Evolutionary conservation across 345 rosid genomes (phyloP).

Genomic region (Gossypium bickii): DNA sequence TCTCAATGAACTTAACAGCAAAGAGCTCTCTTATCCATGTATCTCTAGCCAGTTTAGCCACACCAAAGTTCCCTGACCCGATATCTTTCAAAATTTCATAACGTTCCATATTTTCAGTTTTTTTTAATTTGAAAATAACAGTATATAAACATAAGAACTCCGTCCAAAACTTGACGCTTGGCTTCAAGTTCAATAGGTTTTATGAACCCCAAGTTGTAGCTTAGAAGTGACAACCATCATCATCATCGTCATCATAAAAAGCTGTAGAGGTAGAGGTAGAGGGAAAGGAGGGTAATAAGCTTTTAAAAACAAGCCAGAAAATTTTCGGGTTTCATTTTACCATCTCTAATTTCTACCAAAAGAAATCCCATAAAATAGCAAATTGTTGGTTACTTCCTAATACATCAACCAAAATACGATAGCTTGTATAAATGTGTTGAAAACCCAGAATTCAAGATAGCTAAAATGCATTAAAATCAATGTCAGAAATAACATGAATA

Average conservation of each 20-base stretch:
- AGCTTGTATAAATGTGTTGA: constrained; percentile 50
- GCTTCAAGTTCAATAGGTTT: background rate
- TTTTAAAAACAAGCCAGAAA: constrained; percentile 70
- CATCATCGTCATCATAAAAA: too few relatives aligned
- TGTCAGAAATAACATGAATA: too few relatives aligned
- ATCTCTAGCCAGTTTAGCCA: constrained; percentile 57
- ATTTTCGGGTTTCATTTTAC: constrained; percentile 36
- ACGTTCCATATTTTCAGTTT: constrained; percentile 40
- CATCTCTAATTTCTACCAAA: constrained; percentile 54
- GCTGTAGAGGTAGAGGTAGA: too few relatives aligned
- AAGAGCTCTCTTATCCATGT: constrained; percentile 43
- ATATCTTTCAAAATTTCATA: constrained; percentile 62
- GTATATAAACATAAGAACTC: background rate
- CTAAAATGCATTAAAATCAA: too few relatives aligned
- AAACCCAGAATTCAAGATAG: constrained; percentile 39
- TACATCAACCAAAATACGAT: constrained; percentile 65
- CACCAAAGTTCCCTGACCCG: constrained; percentile 68
- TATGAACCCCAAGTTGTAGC: constrained; percentile 6
- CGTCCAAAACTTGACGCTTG: background rate
- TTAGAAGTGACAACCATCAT: constrained; percentile 11
- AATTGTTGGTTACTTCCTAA: constrained; percentile 60
- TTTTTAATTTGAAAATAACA: too few relatives aligned
- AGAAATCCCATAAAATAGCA: constrained; percentile 75
- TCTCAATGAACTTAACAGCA: constrained; percentile 59
- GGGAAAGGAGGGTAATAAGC: constrained; percentile 26